These are phyloP conservation scores for Phytophthora colocasiae DNA, from an alignment of 352 stramenopile species.

Conservation along the genomic window DNA sequence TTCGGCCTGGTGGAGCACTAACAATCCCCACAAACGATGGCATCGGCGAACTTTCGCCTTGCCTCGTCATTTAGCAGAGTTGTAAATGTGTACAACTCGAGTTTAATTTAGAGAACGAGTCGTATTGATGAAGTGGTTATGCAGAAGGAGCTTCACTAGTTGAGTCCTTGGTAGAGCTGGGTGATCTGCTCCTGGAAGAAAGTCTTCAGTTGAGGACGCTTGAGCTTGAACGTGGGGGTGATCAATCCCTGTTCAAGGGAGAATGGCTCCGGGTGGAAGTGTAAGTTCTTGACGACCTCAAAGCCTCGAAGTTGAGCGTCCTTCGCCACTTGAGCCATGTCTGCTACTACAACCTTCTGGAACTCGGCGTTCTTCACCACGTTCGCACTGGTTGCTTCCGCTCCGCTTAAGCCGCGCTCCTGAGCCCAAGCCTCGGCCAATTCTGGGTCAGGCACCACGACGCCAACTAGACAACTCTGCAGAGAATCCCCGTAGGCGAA, in stretches of 20 bases:
- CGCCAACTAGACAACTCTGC: slow-evolving; percentile 91
- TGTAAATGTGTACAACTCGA: too few relatives aligned
- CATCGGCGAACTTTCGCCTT: slow-evolving; percentile 22
- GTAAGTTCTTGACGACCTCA: slow-evolving; percentile 88
- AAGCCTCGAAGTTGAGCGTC: slow-evolving; percentile 88
- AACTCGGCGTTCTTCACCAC: slow-evolving; percentile 49
- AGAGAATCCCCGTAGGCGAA: slow-evolving; percentile 96
- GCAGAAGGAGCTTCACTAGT: slow-evolving; percentile 9
- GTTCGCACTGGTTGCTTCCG: slow-evolving; percentile 34
- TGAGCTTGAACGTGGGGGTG: slow-evolving; percentile 97
- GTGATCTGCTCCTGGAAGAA: slow-evolving; percentile 61
- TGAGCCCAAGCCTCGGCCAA: slow-evolving; percentile 44
- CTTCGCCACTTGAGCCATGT: slow-evolving; percentile 69
- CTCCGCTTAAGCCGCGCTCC: slow-evolving; percentile 32
- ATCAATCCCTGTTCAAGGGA: slow-evolving; percentile 90
- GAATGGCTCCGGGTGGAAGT: slow-evolving; percentile 89
- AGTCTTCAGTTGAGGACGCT: slow-evolving; percentile 73
- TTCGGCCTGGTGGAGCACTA: slow-evolving; percentile 9
- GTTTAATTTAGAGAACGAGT: background rate
- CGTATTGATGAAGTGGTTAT: too few relatives aligned
- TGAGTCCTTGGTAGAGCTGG: slow-evolving; percentile 48
- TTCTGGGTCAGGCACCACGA: slow-evolving; percentile 85
- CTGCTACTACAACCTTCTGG: slow-evolving; percentile 65
- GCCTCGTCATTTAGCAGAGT: slow-evolving; percentile 13
- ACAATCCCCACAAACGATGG: slow-evolving; percentile 7